Evolutionary conservation across 352 stramenopile genomes (phyloP).

Genomic region (Aphanomyces astaci): DNA sequence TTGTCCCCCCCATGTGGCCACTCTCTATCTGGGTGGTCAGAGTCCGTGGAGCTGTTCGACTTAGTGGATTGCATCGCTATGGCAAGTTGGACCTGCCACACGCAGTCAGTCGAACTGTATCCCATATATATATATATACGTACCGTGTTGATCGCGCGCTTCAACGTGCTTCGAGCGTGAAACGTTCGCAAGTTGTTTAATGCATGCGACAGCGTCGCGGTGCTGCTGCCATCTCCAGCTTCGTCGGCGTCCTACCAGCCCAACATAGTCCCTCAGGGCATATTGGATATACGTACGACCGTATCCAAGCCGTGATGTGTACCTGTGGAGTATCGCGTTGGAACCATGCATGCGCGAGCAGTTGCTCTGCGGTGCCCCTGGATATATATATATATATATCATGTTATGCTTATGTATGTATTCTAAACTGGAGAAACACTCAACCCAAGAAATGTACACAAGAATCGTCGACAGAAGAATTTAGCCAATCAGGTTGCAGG

Average conservation of each 20-base stretch:
- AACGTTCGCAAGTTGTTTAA: slow-evolving; percentile 86
- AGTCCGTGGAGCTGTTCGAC: not conserved
- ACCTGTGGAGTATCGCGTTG: slow-evolving; percentile 29
- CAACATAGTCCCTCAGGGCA: no score
- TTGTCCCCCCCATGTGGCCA: not conserved
- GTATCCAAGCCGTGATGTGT: no score
- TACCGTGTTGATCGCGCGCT: slow-evolving; percentile 86
- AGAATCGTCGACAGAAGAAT: no score
- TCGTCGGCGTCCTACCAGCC: not conserved
- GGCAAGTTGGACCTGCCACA: not conserved
- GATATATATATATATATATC: no score
- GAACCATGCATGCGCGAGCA: slow-evolving; percentile 77
- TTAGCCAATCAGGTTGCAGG: no score
- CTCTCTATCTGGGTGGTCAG: not conserved
- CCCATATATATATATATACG: not conserved
- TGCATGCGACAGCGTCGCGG: slow-evolving; percentile 72
- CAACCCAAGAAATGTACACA: no score
- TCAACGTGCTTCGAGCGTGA: slow-evolving; percentile 91
- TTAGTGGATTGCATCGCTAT: not conserved
- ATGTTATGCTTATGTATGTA: no score
- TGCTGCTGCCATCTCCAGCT: slow-evolving; percentile 24
- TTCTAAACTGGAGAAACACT: not conserved
- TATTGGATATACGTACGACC: no score
- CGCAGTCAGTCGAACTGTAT: not conserved
- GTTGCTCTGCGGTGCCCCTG: slow-evolving; percentile 43